These are phyloP conservation scores for Prunus davidiana DNA, from an alignment of 306 rosid genomes.

Conservation along the genomic window DNA sequence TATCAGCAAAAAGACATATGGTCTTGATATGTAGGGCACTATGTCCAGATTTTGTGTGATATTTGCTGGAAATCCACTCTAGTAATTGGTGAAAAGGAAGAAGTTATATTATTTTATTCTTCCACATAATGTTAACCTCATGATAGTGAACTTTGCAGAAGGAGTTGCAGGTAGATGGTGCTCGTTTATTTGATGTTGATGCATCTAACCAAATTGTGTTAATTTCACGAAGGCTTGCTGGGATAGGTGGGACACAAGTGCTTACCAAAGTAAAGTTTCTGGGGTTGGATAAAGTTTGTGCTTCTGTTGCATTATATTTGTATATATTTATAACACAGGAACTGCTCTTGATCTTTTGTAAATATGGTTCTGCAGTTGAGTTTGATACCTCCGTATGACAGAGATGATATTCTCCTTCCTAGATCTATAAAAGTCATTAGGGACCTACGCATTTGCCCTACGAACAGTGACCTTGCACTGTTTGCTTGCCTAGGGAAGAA, in stretches of 20 bases:
- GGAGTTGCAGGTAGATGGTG: constrained; percentile 59
- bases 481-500: constrained; percentile 68
- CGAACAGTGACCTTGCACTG: constrained; percentile 52
- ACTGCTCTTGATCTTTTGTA: constrained; percentile 16
- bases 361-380: constrained; percentile 60
- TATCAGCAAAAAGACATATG: background rate
- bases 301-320: constrained; percentile 15
- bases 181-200: constrained; percentile 67
- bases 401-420: constrained; percentile 73
- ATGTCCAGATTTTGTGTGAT: background rate
- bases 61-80: background rate
- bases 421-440: constrained; percentile 43
- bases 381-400: constrained; percentile 75
- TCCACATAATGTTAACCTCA: constrained; percentile 23
- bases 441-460: constrained; percentile 72
- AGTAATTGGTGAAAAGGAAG: background rate
- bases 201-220: constrained; percentile 58
- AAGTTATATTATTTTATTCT: background rate
- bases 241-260: constrained; percentile 40
- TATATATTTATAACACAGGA: background rate
- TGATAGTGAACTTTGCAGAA: constrained; percentile 43
- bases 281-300: constrained; percentile 11
- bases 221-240: constrained; percentile 62
- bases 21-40: background rate
- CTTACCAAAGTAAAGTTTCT: constrained; percentile 67